phyloP scores from a whole-genome alignment of 768 basidiomycete genomes.

The Tylopilus plumbeoviolaceoides region DNA sequence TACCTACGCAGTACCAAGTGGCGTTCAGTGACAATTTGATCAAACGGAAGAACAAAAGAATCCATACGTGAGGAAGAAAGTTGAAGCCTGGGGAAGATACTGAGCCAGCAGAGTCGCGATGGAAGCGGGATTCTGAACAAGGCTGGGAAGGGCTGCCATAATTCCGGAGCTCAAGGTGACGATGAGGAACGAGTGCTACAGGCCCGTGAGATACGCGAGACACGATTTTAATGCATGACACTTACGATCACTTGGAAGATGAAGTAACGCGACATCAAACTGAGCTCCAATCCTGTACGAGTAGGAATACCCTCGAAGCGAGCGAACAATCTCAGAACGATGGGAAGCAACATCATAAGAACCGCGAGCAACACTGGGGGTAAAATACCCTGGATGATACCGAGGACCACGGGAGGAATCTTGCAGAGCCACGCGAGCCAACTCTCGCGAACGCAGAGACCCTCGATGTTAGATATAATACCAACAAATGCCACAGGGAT shows the following conservation, averaged over 20 bases:
- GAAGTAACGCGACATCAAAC: slow-evolving; percentile 90
- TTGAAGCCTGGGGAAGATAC: slow-evolving; percentile 79
- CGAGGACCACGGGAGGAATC: slow-evolving; percentile 60
- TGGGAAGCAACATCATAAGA: slow-evolving; percentile 86
- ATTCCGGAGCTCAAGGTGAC: slow-evolving; percentile 85
- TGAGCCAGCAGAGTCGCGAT: slow-evolving; percentile 69
- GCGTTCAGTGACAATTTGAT: not conserved
- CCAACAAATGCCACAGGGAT: slow-evolving; percentile 88
- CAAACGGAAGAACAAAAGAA: not conserved
- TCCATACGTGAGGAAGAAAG: slow-evolving; percentile 82
- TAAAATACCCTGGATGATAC: slow-evolving; percentile 85
- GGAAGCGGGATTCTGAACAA: slow-evolving; percentile 65
- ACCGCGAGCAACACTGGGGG: slow-evolving; percentile 86
- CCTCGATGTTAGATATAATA: slow-evolving; percentile 73
- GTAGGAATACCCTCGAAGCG: slow-evolving; percentile 90
- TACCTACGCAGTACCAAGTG: slow-evolving; percentile 42
- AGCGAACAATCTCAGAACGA: slow-evolving; percentile 75
- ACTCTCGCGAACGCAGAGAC: slow-evolving; percentile 54
- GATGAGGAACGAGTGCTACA: slow-evolving; percentile 89
- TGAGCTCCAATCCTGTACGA: slow-evolving; percentile 77
- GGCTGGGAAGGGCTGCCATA: slow-evolving; percentile 57
- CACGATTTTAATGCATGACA: slow-evolving; percentile 12
- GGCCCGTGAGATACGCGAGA: not conserved
- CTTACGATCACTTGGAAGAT: slow-evolving; percentile 87
- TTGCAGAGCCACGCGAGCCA: slow-evolving; percentile 87